phyloP scores from a whole-genome alignment of 345 rosid genomes.

The Eutrema yunnanense region DNA sequence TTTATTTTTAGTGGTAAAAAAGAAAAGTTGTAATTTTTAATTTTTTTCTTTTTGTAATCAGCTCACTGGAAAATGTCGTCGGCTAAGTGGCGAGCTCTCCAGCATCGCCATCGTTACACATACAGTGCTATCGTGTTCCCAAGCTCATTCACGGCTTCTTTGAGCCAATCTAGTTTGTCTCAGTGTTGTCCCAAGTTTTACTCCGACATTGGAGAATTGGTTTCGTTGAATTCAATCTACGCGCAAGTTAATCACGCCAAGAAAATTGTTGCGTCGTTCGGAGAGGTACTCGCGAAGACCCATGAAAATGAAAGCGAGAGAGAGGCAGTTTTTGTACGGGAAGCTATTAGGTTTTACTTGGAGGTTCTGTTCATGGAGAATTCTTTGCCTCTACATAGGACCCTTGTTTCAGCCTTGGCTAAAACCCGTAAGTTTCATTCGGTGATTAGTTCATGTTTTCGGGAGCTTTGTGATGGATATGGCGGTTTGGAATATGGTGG shows the following conservation, averaged over 20 bases:
- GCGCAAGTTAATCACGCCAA: slow-evolving; percentile 68
- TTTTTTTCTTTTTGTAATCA: not conserved
- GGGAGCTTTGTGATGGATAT: slow-evolving; percentile 58
- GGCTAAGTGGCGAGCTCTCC: slow-evolving; percentile 84
- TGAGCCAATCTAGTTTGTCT: slow-evolving; percentile 35
- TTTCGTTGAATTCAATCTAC: slow-evolving; percentile 68
- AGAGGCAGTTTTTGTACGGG: slow-evolving; percentile 21
- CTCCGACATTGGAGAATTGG: slow-evolving; percentile 40
- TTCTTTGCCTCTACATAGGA: slow-evolving; percentile 70
- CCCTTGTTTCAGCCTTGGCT: slow-evolving; percentile 65
- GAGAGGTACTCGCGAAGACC: slow-evolving; percentile 30
- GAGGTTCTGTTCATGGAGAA: slow-evolving; percentile 79
- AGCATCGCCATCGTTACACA: slow-evolving; percentile 94
- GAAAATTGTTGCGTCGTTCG: slow-evolving; percentile 56
- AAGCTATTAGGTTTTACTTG: slow-evolving; percentile 51
- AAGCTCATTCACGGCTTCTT: slow-evolving; percentile 37
- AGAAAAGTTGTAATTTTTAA: not conserved
- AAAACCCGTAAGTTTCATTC: slow-evolving; percentile 44
- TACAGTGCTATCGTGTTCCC: slow-evolving; percentile 84
- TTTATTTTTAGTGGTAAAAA: not conserved
- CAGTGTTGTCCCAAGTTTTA: slow-evolving; percentile 39
- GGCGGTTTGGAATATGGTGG: slow-evolving; percentile 34
- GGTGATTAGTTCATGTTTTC: slow-evolving; percentile 48
- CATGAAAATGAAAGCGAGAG: slow-evolving; percentile 20
- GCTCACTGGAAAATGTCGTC: slow-evolving; percentile 59